Base-by-base conservation (phyloP, 164 flowering plant species). In the Hamamelis virginiana region DNA sequence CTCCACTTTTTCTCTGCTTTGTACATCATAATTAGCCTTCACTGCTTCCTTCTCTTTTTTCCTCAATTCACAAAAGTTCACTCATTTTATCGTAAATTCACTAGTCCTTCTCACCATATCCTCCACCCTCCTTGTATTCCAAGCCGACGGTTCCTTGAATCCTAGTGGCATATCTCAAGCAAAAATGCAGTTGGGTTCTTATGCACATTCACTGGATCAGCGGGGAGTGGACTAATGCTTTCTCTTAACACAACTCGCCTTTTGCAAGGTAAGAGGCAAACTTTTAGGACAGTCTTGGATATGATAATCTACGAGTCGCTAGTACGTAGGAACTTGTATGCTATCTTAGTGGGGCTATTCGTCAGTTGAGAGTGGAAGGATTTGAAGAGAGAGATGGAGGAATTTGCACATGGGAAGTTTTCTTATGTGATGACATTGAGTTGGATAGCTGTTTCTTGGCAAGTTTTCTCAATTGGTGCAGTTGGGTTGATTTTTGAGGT, bases 21-120 rank as follows among this genome's bases (percentile, higher is more conserved):
- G 73, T 25, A 83, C 87, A 13, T 68, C 78, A 12, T 85, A 84
- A 41, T 27, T 86, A 58, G 81, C 76, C 18, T 86, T 82, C 80
- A 84, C 64, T 65, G 81, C 82, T 3, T 3, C 82, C 22, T 77
- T 81, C 62, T 78, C 86, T 11, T 73, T 59, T 68, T 66, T 81
- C 62, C 65, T 82, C 28, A 82, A 81, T 53, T 50, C 66, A 14
- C 80, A 82, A 38, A 82, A 75, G 68, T 62, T 84, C 79, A 80
- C 84, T 5, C 74, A 80, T 45, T 67, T 23, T 15, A 78, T 80
- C 14, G 0, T 81, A 9, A 82, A 84, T 59, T 84, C 88, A 4
- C 13, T 81, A 0, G 76, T 81, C 22, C 71, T 84, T 26, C 75
- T 83, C 64, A 78, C 85, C 8, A 26, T 74, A 57, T 86, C 90